phyloP scores from a whole-genome alignment of 192 early-diverging fungal genomes.

The Cladochytrium replicatum region DNA sequence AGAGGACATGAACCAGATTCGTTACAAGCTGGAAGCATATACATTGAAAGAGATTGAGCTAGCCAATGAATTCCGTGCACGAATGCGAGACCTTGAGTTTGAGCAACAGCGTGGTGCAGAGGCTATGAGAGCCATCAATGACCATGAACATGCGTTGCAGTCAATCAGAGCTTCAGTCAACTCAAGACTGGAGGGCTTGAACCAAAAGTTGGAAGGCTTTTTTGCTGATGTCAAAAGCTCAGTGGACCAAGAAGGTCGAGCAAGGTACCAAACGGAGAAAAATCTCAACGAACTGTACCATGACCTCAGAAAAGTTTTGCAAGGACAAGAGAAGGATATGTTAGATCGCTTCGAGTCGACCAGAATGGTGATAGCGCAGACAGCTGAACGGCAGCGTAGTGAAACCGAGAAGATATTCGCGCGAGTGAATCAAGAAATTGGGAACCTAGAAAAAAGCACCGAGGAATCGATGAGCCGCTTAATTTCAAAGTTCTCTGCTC shows the following conservation, averaged over 20 bases:
- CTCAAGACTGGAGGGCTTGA: conserved; percentile 4
- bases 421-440: conserved; percentile 9
- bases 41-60: conserved; percentile 13
- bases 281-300: conserved; percentile 16
- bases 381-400: conserved; percentile 19
- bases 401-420: conserved; percentile 15
- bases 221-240: conserved; percentile 14
- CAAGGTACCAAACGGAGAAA: conserved; percentile 19
- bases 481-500: conserved; percentile 11
- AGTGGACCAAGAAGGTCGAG: conserved; percentile 23
- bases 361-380: conserved; percentile 2
- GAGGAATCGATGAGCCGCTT: conserved; percentile 7
- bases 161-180: conserved; percentile 16
- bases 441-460: conserved; percentile 10
- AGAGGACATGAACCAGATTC: conserved; percentile 21
- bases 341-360: conserved; percentile 20
- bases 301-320: conserved; percentile 18
- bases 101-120: conserved; percentile 22
- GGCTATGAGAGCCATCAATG: conserved; percentile 19
- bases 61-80: conserved; percentile 14
- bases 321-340: conserved; percentile 14
- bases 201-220: conserved; percentile 13
- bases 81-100: conserved; percentile 18
- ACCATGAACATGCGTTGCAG: conserved; percentile 24
- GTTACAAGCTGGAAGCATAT: conserved; percentile 24